phyloP scores from a whole-genome alignment of 495 filamentous ascomycete species.

The Podospora fimiseda region DNA sequence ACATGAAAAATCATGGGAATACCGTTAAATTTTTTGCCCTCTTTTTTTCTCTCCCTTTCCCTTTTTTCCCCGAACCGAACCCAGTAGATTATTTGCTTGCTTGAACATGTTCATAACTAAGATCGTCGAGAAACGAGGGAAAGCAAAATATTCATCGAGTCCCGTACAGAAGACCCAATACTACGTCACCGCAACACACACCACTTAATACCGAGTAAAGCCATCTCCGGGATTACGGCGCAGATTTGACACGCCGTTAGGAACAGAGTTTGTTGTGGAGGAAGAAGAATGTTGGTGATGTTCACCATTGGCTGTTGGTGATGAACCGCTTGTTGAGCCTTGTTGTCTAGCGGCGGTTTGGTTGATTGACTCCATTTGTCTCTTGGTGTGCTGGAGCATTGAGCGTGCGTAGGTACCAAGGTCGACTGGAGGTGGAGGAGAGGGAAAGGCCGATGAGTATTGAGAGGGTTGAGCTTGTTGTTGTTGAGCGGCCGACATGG shows the following conservation, averaged over 20 bases:
- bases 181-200: not conserved
- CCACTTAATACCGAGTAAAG: slow-evolving; percentile 17
- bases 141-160: not conserved
- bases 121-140: not conserved
- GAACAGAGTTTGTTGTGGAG: slow-evolving; percentile 17
- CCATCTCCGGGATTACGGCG: slow-evolving; percentile 10
- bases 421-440: slow-evolving; percentile 38
- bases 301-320: slow-evolving; percentile 9
- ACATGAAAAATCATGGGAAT: too few species aligned
- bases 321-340: not conserved
- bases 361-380: slow-evolving; percentile 44
- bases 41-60: too few species aligned
- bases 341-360: slow-evolving; percentile 11
- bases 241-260: slow-evolving; percentile 26
- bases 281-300: slow-evolving; percentile 5
- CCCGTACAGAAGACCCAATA: not conserved
- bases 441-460: slow-evolving; percentile 22
- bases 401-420: slow-evolving; percentile 39
- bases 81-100: too few species aligned
- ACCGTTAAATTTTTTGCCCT: too few species aligned
- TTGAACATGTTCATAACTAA: not conserved
- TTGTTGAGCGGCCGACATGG: slow-evolving; percentile 31
- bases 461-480: slow-evolving; percentile 17
- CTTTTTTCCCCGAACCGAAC: too few species aligned
- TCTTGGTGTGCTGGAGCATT: slow-evolving; percentile 48